Percentiles rank a stretch among this genome's conserved stretches.
These are phyloP conservation scores for Coniochaeta pulveracea DNA, from an alignment of 2,329 filamentous ascomycete genomes.

Conservation along the genomic window DNA sequence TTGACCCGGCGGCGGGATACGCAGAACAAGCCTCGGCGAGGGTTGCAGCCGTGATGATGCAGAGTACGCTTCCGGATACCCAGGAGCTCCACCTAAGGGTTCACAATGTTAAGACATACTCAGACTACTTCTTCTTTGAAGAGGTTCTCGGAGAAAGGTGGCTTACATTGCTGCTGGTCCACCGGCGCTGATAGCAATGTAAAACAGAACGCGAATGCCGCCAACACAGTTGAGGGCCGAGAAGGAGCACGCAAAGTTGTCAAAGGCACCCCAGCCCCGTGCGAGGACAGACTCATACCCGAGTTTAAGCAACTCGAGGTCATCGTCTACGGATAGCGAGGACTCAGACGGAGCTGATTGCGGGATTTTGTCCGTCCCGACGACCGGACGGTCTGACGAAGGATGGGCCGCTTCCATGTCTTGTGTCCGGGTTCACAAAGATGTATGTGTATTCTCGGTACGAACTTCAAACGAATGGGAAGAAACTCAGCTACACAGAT, in stretches of 20 bases:
- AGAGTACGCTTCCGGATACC: not conserved
- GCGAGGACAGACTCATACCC: not conserved
- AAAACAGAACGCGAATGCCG: not conserved
- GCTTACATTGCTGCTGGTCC: not conserved
- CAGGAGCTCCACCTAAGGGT: not conserved
- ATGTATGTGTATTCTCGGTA: no score
- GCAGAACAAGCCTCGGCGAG: conserved; percentile 1
- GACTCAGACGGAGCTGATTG: not conserved
- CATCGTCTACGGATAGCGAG: not conserved
- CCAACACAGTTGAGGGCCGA: not conserved
- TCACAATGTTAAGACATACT: not conserved
- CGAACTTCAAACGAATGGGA: no score
- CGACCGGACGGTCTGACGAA: not conserved
- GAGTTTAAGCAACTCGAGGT: not conserved
- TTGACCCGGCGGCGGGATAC: not conserved
- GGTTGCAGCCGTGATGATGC: not conserved
- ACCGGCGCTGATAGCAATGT: conserved; percentile 1
- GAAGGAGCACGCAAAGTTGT: conserved; percentile 1
- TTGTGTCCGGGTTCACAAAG: no score
- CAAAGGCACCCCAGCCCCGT: not conserved
- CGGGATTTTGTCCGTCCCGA: not conserved
- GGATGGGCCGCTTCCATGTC: not conserved
- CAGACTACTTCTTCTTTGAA: not conserved
- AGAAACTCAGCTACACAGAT: no score
- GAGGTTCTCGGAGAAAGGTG: not conserved